phyloP scores from a whole-genome alignment of 2,329 filamentous ascomycete species.

The Ophiostoma populinum region DNA sequence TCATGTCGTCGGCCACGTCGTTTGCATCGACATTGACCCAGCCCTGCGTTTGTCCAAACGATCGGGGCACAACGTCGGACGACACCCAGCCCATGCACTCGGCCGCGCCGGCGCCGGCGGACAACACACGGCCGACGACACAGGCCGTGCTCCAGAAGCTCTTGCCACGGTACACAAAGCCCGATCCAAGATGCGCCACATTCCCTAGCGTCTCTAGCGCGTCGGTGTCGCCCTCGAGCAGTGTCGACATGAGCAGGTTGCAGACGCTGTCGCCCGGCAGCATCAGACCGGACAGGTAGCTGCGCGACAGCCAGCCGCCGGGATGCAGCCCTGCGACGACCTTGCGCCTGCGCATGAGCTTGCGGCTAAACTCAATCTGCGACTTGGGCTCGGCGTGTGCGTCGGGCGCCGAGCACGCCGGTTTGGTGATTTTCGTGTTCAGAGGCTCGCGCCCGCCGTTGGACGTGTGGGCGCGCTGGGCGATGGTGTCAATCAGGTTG shows the following conservation, averaged over 20 bases:
- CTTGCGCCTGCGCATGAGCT: slow-evolving; percentile 29
- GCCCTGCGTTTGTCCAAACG: slow-evolving; percentile 28
- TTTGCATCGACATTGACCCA: slow-evolving; percentile 43
- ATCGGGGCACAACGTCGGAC: slow-evolving; percentile 34
- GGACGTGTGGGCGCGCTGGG: neutral
- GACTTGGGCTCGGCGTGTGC: slow-evolving; percentile 8
- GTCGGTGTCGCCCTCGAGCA: slow-evolving; percentile 45
- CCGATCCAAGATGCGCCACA: slow-evolving; percentile 44
- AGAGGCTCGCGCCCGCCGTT: slow-evolving; percentile 16
- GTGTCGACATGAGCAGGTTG: slow-evolving; percentile 47
- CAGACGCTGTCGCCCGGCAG: slow-evolving; percentile 45
- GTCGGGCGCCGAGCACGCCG: slow-evolving; percentile 10
- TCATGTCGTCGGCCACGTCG: slow-evolving; percentile 23
- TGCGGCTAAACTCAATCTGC: slow-evolving; percentile 13
- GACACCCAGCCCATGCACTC: slow-evolving; percentile 56
- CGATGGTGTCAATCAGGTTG: slow-evolving; percentile 10
- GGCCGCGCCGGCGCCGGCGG: slow-evolving; percentile 40
- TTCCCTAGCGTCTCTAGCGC: slow-evolving; percentile 41
- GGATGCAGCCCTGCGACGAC: slow-evolving; percentile 39
- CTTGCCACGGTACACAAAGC: slow-evolving; percentile 44
- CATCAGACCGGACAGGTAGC: slow-evolving; percentile 47
- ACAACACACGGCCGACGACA: slow-evolving; percentile 46
- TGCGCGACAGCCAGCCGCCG: slow-evolving; percentile 50
- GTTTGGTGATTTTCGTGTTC: slow-evolving; percentile 21
- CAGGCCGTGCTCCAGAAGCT: slow-evolving; percentile 55